A percentile compares a stretch with the other conserved stretches of the same genome.
phyloP scores from a whole-genome alignment of 2,329 filamentous ascomycete species.

The Cytospora piceicola region DNA sequence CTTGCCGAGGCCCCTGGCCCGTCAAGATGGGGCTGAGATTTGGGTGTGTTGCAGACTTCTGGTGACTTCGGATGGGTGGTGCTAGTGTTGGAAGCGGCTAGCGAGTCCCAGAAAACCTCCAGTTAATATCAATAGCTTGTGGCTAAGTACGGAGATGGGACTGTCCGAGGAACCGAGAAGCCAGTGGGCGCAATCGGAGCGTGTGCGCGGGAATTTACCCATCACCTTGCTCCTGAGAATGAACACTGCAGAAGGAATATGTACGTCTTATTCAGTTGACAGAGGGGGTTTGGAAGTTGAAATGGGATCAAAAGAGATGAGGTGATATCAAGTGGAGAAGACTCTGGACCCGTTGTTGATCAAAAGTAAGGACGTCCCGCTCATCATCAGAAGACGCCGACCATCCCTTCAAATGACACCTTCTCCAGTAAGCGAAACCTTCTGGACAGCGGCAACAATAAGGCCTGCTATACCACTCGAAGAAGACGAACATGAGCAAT shows the following conservation, averaged over 20 bases:
- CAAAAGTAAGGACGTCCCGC: background rate
- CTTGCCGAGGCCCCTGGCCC: constrained; percentile 8
- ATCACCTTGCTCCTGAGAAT: constrained; percentile 10
- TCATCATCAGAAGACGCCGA: background rate
- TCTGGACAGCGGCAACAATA: background rate
- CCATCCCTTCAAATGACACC: background rate
- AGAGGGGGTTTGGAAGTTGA: background rate
- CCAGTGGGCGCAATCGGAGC: constrained; percentile 6
- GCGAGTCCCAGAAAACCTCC: constrained; percentile 16
- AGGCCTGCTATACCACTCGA: background rate
- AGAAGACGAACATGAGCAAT: background rate
- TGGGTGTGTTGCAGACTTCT: background rate
- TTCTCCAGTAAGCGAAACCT: background rate
- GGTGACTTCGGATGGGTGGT: constrained; percentile 3
- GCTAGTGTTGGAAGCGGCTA: constrained; percentile 23
- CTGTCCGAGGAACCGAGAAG: background rate
- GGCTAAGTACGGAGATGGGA: constrained; percentile 15
- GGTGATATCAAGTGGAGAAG: background rate
- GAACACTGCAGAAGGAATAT: constrained; percentile 12
- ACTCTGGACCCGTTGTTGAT: background rate
- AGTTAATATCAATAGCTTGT: constrained; percentile 13
- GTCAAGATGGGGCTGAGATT: constrained; percentile 18
- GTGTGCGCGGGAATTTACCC: background rate
- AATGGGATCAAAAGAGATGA: constrained; percentile 5
- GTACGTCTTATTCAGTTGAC: constrained; percentile 14